A percentile compares a stretch with the other conserved stretches of the same genome.
Conservation (phyloP, 1,284 basidiomycete species). For the Cryptococcus wingfieldii region DNA sequence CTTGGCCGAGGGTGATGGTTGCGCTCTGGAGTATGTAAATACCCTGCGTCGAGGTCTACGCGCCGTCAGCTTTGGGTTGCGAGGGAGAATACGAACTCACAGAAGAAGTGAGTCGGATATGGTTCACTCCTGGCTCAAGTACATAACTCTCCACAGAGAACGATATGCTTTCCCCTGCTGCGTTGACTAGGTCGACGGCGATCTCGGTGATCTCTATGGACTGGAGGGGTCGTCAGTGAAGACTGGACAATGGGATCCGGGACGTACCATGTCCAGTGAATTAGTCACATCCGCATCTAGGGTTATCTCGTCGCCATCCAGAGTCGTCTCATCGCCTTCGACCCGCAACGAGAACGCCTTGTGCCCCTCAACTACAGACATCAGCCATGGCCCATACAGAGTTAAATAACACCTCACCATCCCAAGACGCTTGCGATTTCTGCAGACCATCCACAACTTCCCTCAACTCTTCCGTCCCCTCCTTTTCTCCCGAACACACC, state of each 20-base stretch:
- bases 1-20: conserved; percentile 18
- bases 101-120: conserved; percentile 24
- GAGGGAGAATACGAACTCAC: conserved; percentile 23
- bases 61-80: background rate
- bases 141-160: conserved; percentile 12
- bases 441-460: conserved; percentile 18
- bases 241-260: background rate
- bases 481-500: conserved; percentile 16
- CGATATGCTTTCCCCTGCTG: conserved; percentile 25
- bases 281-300: conserved; percentile 33
- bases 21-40: conserved; percentile 20
- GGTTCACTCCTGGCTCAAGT: conserved; percentile 36
- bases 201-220: conserved; percentile 26
- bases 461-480: conserved; percentile 7
- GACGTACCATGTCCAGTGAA: conserved; percentile 27
- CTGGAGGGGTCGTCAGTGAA: conserved; percentile 8
- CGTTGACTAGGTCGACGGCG: conserved; percentile 28
- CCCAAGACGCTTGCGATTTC: conserved; percentile 9
- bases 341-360: conserved; percentile 29
- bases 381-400: conserved; percentile 2
- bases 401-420: conserved; percentile 15
- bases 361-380: conserved; percentile 22
- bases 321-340: conserved; percentile 12
- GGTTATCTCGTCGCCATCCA: conserved; percentile 24
- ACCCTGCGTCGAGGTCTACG: conserved; percentile 28